Base-by-base conservation (phyloP, 495 filamentous ascomycete species). In the Lophium mytilinum region DNA sequence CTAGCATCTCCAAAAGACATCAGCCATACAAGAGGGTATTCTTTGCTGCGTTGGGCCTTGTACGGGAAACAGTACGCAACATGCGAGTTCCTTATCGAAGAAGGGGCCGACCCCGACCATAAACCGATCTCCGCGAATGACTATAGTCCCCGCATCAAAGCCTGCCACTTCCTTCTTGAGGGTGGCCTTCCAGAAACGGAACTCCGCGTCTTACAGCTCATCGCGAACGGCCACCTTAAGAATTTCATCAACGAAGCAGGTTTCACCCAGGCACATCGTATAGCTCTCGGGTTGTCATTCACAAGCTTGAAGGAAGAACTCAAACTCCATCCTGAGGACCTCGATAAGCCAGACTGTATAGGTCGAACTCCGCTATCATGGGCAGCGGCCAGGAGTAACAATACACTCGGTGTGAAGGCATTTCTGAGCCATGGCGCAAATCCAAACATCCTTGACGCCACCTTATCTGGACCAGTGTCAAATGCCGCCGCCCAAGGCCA, bases 321-420 rank as follows among this genome's bases (percentile, higher is more conserved):
- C n/a, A 3, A 39, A 17, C 34, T 33, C 1, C 30, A 68, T 37
- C 64, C 64, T 0, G 61, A 69, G 1, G 53, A 57, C 49, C 50
- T 69, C 24, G 6, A 68, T 34, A 35, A 40, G 9, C 43, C 60
- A 45, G 43, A 60, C 68, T 14, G 45, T 64, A 33, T 58, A 57
- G 71, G 72, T n/a, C 65, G 68, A 35, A 72, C 71, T 12, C 60
- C 73, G 9, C 47, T 74, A 21, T 45, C 42, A 12, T 72, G 71
- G 69, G 69, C 70, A 7, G 69, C 68, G 9, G 65, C 62, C 36
- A 15, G 61, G 37, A 67, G 67, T 24, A 58, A 71, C 21, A 58
- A 71, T 50, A 56, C 55, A 2, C 55, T 37, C 34, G 37, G 61
- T 17, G 53, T 69, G 0, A 55, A 43, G 0, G 57, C 46, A 34